Base-by-base conservation (phyloP, 768 basidiomycete genomes). In the Boletus subcaerulescens region DNA sequence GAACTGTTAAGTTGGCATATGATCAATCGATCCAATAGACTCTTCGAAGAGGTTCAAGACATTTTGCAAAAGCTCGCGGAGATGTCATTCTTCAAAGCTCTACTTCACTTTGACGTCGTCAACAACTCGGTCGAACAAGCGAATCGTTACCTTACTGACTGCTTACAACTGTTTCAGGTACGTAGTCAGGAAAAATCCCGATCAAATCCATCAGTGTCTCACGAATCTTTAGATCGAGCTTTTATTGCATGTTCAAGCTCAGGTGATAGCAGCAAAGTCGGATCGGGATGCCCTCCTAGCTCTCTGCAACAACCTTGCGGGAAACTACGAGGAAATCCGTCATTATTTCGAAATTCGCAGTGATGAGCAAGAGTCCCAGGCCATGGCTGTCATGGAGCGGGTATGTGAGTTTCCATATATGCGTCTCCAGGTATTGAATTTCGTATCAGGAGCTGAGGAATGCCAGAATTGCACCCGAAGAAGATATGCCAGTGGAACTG, bases 81-180 rank as follows among this genome's bases (percentile, higher is more conserved):
- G 7, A 38, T 57, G 42, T 48, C 56, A 14, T 52, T 52, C 50
- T 40, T 52, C 36, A 52, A 52, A 48, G 56, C 56, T 2, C 29
- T 52, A 2, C 50, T 52, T 5, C 45, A 36, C 31, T 52, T 45
- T 20, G 56, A 48, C 7, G 51, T 45, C 4, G 24, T 57, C 42
- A 48, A 48, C 33, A 29, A 29, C n/a, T 18, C 8, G 8, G 44
- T 57, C 7, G 42, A 44, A 4, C 39, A 7, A 8, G 56, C 56
- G 7, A 35, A 48, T 12, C 38, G 5, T 7, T 35, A 18, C 17
- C 38, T 57, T 17, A 5, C 17, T n/a, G 51, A 52, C 4, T 57
- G 56, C 33, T 36, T 38, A 15, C 33, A 52, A 0, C 26, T 51
- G 15, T 57, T 57, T 26, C 41, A 22, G 42, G 56, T 48, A 32